Conservation (phyloP, 352 stramenopile genomes). For the Aphanomyces cochlioides region DNA sequence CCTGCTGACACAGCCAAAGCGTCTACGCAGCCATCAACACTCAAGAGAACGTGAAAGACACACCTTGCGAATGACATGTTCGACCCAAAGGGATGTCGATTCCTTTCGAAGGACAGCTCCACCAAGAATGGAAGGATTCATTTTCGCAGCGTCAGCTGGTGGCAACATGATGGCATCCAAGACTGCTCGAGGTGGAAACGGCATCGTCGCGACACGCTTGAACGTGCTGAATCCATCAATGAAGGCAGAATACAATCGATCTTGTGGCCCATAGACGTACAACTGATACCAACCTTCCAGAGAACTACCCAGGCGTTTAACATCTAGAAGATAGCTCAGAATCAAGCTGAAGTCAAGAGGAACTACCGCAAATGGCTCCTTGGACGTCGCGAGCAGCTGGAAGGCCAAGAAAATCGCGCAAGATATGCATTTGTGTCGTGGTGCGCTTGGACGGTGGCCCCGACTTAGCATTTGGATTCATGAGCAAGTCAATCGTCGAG, state of each 20-base stretch:
- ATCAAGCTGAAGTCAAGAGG: background rate
- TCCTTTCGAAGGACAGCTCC: conserved; percentile 15
- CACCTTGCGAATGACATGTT: conserved; percentile 41
- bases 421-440: conserved; percentile 21
- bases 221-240: conserved; percentile 61
- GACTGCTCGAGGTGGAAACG: conserved; percentile 61
- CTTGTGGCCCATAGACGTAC: conserved; percentile 36
- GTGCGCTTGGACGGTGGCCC: conserved; percentile 20
- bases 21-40: background rate
- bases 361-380: conserved; percentile 15
- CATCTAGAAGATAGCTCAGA: conserved; percentile 30
- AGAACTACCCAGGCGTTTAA: conserved; percentile 47
- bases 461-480: conserved; percentile 16
- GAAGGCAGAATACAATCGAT: conserved; percentile 53
- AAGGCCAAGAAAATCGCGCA: conserved; percentile 22
- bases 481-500: conserved; percentile 53
- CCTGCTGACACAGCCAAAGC: background rate
- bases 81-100: conserved; percentile 19
- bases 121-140: conserved; percentile 19
- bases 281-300: conserved; percentile 38
- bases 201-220: conserved; percentile 55
- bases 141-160: background rate
- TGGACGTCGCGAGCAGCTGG: conserved; percentile 18
- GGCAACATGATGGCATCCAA: conserved; percentile 57
- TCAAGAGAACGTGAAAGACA: background rate